Base-by-base conservation (phyloP, 140 eudicot species). In the Oenanthe javanica region DNA sequence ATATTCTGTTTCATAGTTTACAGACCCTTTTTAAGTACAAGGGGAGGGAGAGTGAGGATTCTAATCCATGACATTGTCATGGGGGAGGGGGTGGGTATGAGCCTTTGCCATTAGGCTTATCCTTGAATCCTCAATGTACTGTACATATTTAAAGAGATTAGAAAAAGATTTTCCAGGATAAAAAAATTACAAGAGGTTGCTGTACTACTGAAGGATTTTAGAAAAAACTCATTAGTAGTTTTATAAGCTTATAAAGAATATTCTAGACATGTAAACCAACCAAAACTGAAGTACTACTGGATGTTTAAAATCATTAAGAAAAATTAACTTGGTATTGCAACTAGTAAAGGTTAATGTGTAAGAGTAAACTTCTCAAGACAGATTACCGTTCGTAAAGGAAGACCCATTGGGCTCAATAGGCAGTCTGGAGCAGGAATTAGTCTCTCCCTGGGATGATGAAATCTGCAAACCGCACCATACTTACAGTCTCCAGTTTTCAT, bases 401-500 rank as follows among this genome's bases (percentile, higher is more conserved):
- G 92, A 79, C 98, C 98, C 21, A 94, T 86, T 27, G 94, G 89
- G 86, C 98, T 94, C 88, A 94, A 74, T 79, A 79, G 84, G 83
- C 98, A 94, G 83, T 94, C 97, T 8, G 98, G 98, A 76, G 86
- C 79, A 42, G 97, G 97, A 87, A 90, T 77, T 50, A 84, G 82
- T 77, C 97, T 87, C 84, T 94, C 97, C 77, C 92, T 87, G 5
- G 98, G 98, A 81, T 94, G 98, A 83, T 94, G 97, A 83, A 92
- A 94, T 80, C 93, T 89, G 78, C 98, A 94, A 76, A 92, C 97
- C 31, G 94, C 94, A 84, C 98, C 98, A 84, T 92, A 94, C 80
- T 94, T 94, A 83, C 98, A 94, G 88, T 94, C 98, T 78, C 98
- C 98, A 11, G 98, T 94, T 82, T 92, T 94, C 90, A 94, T 87